Conservation (phyloP, 306 rosid species). For the Sophora flavescens region DNA sequence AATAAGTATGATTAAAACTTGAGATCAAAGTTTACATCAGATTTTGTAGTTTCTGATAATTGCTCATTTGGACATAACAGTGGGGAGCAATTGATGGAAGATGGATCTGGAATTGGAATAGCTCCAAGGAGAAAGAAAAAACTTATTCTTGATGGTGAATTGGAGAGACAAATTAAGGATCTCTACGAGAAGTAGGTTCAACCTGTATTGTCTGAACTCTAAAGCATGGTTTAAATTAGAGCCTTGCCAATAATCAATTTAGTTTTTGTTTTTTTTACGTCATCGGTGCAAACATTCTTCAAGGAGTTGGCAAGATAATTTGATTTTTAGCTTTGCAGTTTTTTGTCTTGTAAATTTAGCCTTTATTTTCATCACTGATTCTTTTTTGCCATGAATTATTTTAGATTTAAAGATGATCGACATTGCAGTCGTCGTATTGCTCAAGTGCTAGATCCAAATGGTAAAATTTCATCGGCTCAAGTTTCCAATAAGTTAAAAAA, state of each 20-base stretch:
- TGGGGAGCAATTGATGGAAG: conserved; percentile 54
- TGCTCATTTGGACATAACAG: conserved; percentile 57
- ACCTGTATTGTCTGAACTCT: conserved; percentile 31
- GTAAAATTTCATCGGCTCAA: conserved; percentile 73
- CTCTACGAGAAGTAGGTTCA: conserved; percentile 78
- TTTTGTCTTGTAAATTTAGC: neutral
- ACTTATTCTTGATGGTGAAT: conserved; percentile 67
- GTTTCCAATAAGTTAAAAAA: conserved; percentile 73
- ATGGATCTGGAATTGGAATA: conserved; percentile 52
- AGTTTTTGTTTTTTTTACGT: neutral
- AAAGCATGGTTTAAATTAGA: conserved; percentile 26
- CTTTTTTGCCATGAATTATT: conserved; percentile 36
- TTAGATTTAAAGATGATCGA: conserved; percentile 75
- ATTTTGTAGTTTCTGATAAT: conserved; percentile 43
- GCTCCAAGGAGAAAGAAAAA: conserved; percentile 66
- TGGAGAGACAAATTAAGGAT: conserved; percentile 74
- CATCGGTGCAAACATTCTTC: conserved; percentile 7
- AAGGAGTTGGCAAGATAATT: conserved; percentile 15
- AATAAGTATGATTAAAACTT: conserved; percentile 48
- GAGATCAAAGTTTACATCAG: conserved; percentile 32
- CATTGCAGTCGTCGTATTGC: conserved; percentile 75
- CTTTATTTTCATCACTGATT: conserved; percentile 34
- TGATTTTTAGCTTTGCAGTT: neutral
- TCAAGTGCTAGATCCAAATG: conserved; percentile 73
- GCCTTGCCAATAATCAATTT: conserved; percentile 8